Evolutionary conservation across 2,329 filamentous ascomycete genomes (phyloP).

Genomic region (Penicillium aurantiogriseum): DNA sequence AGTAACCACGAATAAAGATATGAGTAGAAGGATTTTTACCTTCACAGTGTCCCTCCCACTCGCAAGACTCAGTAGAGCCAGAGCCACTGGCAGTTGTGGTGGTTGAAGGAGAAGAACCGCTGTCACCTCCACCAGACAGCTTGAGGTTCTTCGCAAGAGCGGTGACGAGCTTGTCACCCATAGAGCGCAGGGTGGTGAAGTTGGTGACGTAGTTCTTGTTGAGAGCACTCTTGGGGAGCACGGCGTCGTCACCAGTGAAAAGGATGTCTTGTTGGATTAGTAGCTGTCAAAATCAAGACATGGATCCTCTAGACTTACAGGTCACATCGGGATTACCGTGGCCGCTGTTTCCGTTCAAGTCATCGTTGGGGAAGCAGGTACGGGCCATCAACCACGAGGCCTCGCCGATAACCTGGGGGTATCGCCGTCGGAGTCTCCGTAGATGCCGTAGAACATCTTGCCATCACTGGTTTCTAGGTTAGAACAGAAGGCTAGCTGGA

Average conservation of each 20-base stretch:
- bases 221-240: conserved; percentile 27
- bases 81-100: conserved; percentile 2
- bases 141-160: conserved; percentile 23
- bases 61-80: conserved; percentile 8
- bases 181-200: conserved; percentile 22
- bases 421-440: conserved; percentile 33
- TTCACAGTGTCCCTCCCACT: conserved; percentile 22
- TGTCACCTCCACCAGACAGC: conserved; percentile 7
- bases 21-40: conserved; percentile 12
- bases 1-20: not conserved
- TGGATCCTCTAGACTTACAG: conserved; percentile 18
- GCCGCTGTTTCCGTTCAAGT: conserved; percentile 28
- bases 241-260: conserved; percentile 29
- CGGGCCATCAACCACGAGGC: conserved; percentile 38
- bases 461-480: conserved; percentile 19
- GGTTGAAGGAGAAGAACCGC: conserved; percentile 1
- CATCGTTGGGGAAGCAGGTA: conserved; percentile 32
- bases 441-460: conserved; percentile 37
- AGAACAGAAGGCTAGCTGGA: not conserved
- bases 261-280: conserved; percentile 26
- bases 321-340: conserved; percentile 31
- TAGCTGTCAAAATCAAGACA: not conserved
- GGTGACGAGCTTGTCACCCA: conserved; percentile 29
- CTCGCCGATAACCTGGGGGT: conserved; percentile 31
- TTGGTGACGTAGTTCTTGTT: conserved; percentile 24